Evolutionary conservation across 306 rosid genomes (phyloP).

Genomic region (Phaseolus lunatus): DNA sequence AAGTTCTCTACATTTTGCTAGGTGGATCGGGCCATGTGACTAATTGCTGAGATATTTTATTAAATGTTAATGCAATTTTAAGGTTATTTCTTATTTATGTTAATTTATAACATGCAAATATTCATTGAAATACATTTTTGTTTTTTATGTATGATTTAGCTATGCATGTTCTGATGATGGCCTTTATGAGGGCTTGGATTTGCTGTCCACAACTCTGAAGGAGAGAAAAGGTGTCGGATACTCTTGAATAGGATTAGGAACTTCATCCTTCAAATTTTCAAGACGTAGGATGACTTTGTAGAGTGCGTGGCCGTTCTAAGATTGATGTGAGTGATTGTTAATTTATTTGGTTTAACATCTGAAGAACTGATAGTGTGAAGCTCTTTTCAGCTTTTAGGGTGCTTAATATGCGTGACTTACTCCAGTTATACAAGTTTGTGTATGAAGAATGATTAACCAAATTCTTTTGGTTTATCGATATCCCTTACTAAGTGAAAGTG

Average conservation of each 20-base stretch:
- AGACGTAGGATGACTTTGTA: conserved; percentile 44
- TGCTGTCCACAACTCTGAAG: conserved; percentile 94
- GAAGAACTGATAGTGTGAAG: too few relatives aligned
- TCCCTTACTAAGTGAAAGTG: conserved; percentile 25
- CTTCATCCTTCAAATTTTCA: conserved; percentile 75
- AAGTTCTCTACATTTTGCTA: neutral
- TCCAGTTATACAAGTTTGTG: conserved; percentile 53
- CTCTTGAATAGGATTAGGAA: conserved; percentile 90
- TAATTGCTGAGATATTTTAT: neutral
- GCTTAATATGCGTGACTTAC: conserved; percentile 41
- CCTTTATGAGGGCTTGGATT: conserved; percentile 98
- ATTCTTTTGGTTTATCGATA: conserved; percentile 29
- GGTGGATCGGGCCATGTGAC: neutral
- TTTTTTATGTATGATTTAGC: too few relatives aligned
- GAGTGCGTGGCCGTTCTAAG: conserved; percentile 36
- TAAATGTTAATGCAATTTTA: neutral
- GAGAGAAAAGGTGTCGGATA: conserved; percentile 95
- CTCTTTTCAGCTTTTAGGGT: conserved; percentile 1
- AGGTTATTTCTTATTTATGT: too few relatives aligned
- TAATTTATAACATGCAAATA: too few relatives aligned
- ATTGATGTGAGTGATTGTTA: conserved; percentile 36
- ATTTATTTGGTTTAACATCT: conserved; percentile 40
- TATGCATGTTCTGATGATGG: too few relatives aligned
- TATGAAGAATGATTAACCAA: conserved; percentile 44
- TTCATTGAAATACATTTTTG: too few relatives aligned